Evolutionary conservation across 1,284 basidiomycete species (phyloP), one percentile per base, ranked within the genome.

Genomic region (Schizophyllum commune): DNA sequence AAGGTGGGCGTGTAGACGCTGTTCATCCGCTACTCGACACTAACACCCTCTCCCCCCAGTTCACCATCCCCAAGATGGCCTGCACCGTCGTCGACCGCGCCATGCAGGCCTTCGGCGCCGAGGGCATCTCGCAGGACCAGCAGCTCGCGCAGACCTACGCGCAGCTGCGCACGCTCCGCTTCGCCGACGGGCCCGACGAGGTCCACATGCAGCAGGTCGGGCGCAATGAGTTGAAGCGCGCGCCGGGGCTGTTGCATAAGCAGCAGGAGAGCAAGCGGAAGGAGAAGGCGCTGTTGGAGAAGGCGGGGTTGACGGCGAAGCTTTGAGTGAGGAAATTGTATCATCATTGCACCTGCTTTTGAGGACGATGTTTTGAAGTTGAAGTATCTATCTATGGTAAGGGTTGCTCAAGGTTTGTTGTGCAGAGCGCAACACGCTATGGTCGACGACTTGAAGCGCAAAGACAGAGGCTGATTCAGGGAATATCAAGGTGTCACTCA

Each of bases 121-220:
- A 98, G 76, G 96, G 96, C 62, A 78, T 99, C 60, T 93, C 84
- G 58, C 94, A 97, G 75, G 96, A 98, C 70, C 88, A 89, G 56
- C 84, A 86, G 32, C 83, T 99, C 39, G 94, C 96, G 0, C 71
- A 75, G 58, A 82, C 84, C 64, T 98, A 86, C 79, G 91, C 92
- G 32, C 83, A 84, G 21, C 73, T 98, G 65, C 83, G 96, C 60
- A 98, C 96, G 0, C 80, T 98, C 27, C 85, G 94, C 52, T 86
- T 93, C 69, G 95, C 95, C 63, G 95, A 98, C 8, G 39, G 77
- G 93, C 92, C 70, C 65, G 88, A 77, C 27, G 61, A 58, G 27
- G 93, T 98, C 5, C 96, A 98, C 74, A 88, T 96, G 58, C 93
- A 96, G 74, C 96, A 98, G 76, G 90, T 97, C 58, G 95, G 94